phyloP scores from a whole-genome alignment of 176 grass and related monocot genomes.

The Avena eriantha region DNA sequence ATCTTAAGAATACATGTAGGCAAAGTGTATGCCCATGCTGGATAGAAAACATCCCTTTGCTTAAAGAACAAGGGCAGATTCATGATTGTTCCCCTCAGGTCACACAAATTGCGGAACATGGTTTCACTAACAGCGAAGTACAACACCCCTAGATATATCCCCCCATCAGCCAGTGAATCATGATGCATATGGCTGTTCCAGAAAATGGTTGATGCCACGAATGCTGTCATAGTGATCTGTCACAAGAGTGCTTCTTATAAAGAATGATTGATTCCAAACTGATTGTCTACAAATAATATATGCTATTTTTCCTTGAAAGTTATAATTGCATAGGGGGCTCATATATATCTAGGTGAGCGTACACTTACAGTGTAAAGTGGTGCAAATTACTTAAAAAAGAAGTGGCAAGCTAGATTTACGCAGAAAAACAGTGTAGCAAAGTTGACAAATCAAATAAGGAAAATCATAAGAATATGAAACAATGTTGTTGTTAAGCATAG shows the following conservation, averaged over 20 bases:
- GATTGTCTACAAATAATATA: not conserved
- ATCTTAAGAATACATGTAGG: conserved; percentile 64
- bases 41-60: conserved; percentile 68
- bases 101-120: conserved; percentile 56
- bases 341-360: not conserved
- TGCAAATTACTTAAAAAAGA: not conserved
- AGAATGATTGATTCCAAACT: not conserved
- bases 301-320: not conserved
- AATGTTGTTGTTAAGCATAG: not conserved
- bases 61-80: conserved; percentile 71
- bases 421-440: conserved; percentile 8
- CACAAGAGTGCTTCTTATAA: conserved; percentile 16
- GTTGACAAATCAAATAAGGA: not conserved
- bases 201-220: conserved; percentile 50
- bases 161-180: conserved; percentile 49
- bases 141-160: conserved; percentile 54
- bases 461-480: not conserved
- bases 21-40: conserved; percentile 64
- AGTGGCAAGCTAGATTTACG: not conserved
- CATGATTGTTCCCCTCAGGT: conserved; percentile 49
- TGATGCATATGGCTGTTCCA: conserved; percentile 51
- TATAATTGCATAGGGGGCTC: not conserved
- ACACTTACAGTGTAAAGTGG: not conserved
- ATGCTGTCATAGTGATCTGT: conserved; percentile 54
- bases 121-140: conserved; percentile 54